These are phyloP conservation scores for Candida michaelii DNA, from an alignment of 805 yeast species.

Conservation along the genomic window DNA sequence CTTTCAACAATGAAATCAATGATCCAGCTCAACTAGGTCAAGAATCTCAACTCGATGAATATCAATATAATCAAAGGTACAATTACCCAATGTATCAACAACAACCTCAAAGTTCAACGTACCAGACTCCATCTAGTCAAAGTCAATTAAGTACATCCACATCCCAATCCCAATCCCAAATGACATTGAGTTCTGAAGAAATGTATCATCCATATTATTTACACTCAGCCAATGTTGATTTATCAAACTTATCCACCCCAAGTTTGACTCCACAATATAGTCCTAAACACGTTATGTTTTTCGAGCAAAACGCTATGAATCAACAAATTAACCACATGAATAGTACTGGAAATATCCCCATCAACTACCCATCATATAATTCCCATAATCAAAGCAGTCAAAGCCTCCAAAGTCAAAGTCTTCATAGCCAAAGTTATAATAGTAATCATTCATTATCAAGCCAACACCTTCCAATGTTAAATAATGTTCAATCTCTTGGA, in stretches of 20 bases:
- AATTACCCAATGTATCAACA: slow-evolving; percentile 4
- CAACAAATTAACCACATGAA: slow-evolving; percentile 4
- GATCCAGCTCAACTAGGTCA: neutral
- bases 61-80: neutral
- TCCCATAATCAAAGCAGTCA: neutral
- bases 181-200: neutral
- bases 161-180: neutral
- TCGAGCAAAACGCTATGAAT: slow-evolving; percentile 7
- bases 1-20: neutral
- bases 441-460: neutral
- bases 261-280: slow-evolving; percentile 15
- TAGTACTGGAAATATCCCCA: neutral
- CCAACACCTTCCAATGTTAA: neutral
- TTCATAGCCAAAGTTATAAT: neutral
- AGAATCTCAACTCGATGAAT: neutral
- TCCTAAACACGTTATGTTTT: slow-evolving; percentile 13
- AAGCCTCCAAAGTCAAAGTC: neutral
- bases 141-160: slow-evolving; percentile 1
- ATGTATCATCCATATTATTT: slow-evolving; percentile 7
- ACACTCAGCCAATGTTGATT: slow-evolving; percentile 13
- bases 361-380: neutral
- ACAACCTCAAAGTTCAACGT: neutral
- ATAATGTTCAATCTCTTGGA: neutral
- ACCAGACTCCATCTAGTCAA: slow-evolving; percentile 4
- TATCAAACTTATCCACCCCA: slow-evolving; percentile 14